Evolutionary conservation across 495 filamentous ascomycete genomes (phyloP).

Genomic region (Emericellopsis terricola): DNA sequence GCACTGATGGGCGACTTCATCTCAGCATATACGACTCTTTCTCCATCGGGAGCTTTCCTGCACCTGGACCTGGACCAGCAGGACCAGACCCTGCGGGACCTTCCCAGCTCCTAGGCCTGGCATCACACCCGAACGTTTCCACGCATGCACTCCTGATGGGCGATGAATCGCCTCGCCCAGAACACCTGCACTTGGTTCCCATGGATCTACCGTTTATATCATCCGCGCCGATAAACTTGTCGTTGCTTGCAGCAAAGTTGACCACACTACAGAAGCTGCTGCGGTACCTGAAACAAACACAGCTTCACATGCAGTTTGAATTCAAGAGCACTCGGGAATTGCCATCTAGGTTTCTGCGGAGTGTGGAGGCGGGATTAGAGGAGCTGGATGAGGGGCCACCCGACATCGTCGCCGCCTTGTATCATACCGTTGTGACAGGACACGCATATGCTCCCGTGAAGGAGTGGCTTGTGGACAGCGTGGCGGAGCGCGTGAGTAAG

Average conservation of each 20-base stretch:
- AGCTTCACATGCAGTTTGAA: constrained; percentile 54
- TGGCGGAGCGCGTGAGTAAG: constrained; percentile 57
- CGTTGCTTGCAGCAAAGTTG: constrained; percentile 67
- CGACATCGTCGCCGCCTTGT: constrained; percentile 56
- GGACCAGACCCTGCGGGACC: no score
- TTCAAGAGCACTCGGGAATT: constrained; percentile 73
- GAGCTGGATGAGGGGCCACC: constrained; percentile 26
- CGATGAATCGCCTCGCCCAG: constrained; percentile 9
- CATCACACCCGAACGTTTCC: constrained; percentile 53
- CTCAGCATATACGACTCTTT: constrained; percentile 84
- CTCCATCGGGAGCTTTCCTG: constrained; percentile 50
- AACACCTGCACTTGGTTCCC: constrained; percentile 44
- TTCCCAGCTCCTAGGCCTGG: constrained; percentile 40
- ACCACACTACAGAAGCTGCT: constrained; percentile 75
- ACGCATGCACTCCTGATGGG: constrained; percentile 58
- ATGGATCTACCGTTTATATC: constrained; percentile 71
- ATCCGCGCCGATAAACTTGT: constrained; percentile 61
- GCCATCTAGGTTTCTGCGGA: constrained; percentile 54
- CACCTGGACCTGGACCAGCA: constrained; percentile 11
- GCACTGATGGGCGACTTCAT: constrained; percentile 61
- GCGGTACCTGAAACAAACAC: constrained; percentile 61
- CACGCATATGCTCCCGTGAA: constrained; percentile 55
- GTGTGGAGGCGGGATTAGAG: constrained; percentile 38
- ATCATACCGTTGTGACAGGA: constrained; percentile 74
- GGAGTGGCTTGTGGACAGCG: constrained; percentile 79